Evolutionary conservation across 2,329 filamentous ascomycete species (phyloP), one percentile per base, ranked within the genome.

Genomic region (Sclerotinia borealis): DNA sequence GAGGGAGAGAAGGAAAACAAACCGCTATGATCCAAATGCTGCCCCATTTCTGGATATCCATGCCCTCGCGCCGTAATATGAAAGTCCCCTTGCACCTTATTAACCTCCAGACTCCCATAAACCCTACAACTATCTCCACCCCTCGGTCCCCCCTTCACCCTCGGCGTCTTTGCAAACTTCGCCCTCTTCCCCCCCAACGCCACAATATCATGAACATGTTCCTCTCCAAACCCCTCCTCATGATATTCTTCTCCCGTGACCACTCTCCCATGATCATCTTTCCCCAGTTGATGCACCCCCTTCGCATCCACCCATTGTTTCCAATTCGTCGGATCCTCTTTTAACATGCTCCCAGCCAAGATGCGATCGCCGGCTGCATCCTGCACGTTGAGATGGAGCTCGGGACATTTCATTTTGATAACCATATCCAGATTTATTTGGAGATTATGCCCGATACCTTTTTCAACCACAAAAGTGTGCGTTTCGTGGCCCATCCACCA

Each of bases 371-470:
- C 93, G 0, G 92, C 86, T 2, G 93, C 93, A 76, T 99, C 95
- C 79, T 98, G 95, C 58, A 99, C 93, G 78, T 99, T 98, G 77
- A 99, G 81, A 78, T 96, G 91, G n/a, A 99, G 79, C 74, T 96
- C 89, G 63, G 82, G 79, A 80, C 95, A 99, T 70, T 83, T 80
- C 95, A 99, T 99, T 59, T 83, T 83, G 55, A 99, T 82, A 6
- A 98, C 91, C n/a, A 96, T 81, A 77, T 99, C 95, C 64, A 99
- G 80, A 79, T 99, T 99, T 78, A 99, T 89, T 77, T 98, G 93
- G 75, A 99, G 84, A 67, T 87, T 83, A 76, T 92, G 92, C 3
- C 90, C 89, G 45, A 99, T 83, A 69, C 91, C 91, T 77, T 96
- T 95, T 77, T 98, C 95, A 63, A 99, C 93, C 65, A 88, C 88